A percentile compares a stretch with the other conserved stretches of the same genome.
Conservation (phyloP, 2,329 filamentous ascomycete genomes). For the Xylariales sp. region DNA sequence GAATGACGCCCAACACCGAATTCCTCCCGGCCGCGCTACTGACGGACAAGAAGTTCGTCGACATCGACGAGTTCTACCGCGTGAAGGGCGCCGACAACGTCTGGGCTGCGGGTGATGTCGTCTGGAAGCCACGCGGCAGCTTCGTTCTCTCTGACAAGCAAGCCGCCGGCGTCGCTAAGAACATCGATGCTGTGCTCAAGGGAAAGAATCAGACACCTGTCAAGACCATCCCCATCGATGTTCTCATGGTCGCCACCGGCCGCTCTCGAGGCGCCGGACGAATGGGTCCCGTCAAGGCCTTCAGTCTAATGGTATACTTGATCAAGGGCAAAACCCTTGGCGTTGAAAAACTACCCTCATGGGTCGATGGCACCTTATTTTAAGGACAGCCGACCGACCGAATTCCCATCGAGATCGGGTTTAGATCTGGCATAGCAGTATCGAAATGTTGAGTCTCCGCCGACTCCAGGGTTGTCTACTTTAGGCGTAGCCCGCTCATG, state of each 20-base stretch:
- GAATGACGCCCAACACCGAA: constrained; percentile 65
- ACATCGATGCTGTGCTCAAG: constrained; percentile 61
- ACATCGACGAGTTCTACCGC: constrained; percentile 63
- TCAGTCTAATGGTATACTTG: constrained; percentile 63
- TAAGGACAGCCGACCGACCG: constrained; percentile 42
- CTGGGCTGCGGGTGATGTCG: constrained; percentile 67
- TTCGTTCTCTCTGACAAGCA: constrained; percentile 62
- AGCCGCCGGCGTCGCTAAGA: constrained; percentile 65
- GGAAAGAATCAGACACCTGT: constrained; percentile 58
- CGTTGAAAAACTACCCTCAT: constrained; percentile 57
- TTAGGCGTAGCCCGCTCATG: not conserved
- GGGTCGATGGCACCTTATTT: constrained; percentile 61
- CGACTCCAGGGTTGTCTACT: not conserved
- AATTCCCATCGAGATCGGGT: not conserved
- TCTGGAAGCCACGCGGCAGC: constrained; percentile 60
- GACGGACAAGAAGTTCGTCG: constrained; percentile 57
- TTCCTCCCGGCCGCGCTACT: constrained; percentile 61
- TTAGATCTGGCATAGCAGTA: not conserved
- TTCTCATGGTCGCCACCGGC: constrained; percentile 61
- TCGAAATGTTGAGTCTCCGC: not conserved
- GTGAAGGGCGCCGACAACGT: constrained; percentile 59
- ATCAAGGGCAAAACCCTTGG: constrained; percentile 65
- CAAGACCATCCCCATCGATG: constrained; percentile 62
- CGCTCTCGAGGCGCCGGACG: constrained; percentile 63
- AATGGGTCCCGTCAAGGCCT: constrained; percentile 59